Evolutionary conservation across 345 rosid genomes (phyloP).

Genomic region (Psidium friedrichsthalianum): DNA sequence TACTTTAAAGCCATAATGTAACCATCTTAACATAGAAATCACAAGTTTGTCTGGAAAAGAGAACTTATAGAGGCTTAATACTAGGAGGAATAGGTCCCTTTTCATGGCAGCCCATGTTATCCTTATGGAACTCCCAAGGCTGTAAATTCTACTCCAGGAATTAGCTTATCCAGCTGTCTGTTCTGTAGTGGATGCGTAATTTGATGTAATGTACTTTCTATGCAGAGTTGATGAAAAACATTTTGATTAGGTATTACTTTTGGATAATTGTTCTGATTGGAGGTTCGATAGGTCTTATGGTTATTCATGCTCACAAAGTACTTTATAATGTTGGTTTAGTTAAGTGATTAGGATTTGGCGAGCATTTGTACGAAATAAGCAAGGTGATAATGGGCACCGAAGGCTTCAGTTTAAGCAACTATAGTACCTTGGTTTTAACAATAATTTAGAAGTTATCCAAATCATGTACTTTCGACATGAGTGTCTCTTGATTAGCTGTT

Average conservation of each 20-base stretch:
- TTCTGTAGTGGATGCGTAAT: not conserved
- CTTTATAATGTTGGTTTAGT: not conserved
- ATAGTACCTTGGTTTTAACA: not conserved
- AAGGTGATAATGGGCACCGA: not conserved
- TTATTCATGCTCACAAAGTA: not conserved
- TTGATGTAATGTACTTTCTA: not conserved
- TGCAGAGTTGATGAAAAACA: not conserved
- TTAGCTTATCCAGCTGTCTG: not conserved
- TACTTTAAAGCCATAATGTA: not conserved
- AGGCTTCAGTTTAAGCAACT: not conserved
- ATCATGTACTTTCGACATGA: no score
- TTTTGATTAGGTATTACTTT: fast-evolving
- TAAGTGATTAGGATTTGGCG: not conserved
- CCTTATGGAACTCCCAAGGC: not conserved
- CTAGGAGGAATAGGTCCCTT: not conserved
- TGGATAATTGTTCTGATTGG: not conserved
- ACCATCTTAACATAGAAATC: not conserved
- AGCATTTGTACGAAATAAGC: not conserved
- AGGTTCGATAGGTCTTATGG: not conserved
- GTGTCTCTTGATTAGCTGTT: not conserved
- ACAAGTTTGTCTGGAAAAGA: not conserved
- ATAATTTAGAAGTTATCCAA: not conserved
- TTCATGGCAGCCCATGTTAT: not conserved
- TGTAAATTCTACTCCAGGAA: not conserved
- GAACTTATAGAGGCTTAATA: not conserved